A percentile compares a stretch with the other conserved stretches of the same genome.
phyloP scores from a whole-genome alignment of 2,329 filamentous ascomycete species.

The Drechslerella stenobrocha region DNA sequence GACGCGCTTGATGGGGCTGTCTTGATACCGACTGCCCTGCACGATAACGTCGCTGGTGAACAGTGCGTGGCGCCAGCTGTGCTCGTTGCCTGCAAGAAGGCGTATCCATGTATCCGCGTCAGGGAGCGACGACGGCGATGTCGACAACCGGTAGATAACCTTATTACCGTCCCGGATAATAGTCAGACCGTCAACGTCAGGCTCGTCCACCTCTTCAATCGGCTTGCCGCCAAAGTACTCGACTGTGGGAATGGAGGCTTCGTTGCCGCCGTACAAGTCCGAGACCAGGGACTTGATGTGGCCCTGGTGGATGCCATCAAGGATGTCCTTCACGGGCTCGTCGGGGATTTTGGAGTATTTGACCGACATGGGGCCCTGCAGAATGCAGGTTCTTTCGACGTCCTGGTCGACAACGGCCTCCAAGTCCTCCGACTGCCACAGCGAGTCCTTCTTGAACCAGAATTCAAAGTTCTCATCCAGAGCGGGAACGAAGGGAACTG shows the following conservation, averaged over 20 bases:
- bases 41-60: conserved; percentile 92
- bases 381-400: conserved; percentile 90
- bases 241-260: conserved; percentile 74
- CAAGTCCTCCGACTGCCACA: conserved; percentile 98
- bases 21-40: conserved; percentile 95
- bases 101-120: conserved; percentile 81
- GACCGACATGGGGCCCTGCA: conserved; percentile 90
- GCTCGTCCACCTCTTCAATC: conserved; percentile 67
- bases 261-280: conserved; percentile 77
- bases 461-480: conserved; percentile 97
- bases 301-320: conserved; percentile 83
- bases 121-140: conserved; percentile 73
- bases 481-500: conserved; percentile 91
- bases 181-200: conserved; percentile 79
- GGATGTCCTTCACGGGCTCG: conserved; percentile 91
- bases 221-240: conserved; percentile 96
- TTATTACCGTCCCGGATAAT: conserved; percentile 78
- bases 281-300: conserved; percentile 79
- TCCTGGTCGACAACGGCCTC: conserved; percentile 95
- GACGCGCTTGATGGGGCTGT: conserved; percentile 90
- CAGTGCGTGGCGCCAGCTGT: conserved; percentile 92
- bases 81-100: conserved; percentile 78
- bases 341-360: conserved; percentile 88
- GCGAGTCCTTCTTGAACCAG: conserved; percentile 99
- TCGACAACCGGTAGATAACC: conserved; percentile 80